Percentiles rank a stretch among this genome's conserved stretches.
phyloP scores from a whole-genome alignment of 2,329 filamentous ascomycete species.

The Plenodomus lindquistii region DNA sequence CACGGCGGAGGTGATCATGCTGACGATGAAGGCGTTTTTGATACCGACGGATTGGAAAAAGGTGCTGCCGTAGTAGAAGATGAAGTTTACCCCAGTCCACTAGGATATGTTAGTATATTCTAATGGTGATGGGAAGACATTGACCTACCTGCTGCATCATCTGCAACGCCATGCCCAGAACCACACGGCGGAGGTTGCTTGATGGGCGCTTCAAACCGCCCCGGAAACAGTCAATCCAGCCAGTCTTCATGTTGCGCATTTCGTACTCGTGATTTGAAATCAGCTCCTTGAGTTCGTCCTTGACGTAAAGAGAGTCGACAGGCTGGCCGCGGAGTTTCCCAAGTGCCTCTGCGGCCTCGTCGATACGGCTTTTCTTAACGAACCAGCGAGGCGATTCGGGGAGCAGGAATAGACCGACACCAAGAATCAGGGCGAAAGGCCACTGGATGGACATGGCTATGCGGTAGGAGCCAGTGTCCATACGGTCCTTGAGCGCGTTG shows the following conservation, averaged over 20 bases:
- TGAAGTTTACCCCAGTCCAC: neutral
- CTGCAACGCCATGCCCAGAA: conserved; percentile 53
- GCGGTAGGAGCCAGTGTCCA: conserved; percentile 67
- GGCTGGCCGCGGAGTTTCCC: conserved; percentile 74
- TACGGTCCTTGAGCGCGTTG: conserved; percentile 68
- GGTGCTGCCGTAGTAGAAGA: conserved; percentile 65
- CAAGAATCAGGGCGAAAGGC: conserved; percentile 77
- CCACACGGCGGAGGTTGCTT: conserved; percentile 54
- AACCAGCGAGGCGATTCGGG: conserved; percentile 86
- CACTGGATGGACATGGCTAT: conserved; percentile 83
- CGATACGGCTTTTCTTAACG: conserved; percentile 75
- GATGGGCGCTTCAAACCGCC: conserved; percentile 56
- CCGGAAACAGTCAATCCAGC: conserved; percentile 69
- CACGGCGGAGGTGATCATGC: conserved; percentile 83
- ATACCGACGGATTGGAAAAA: conserved; percentile 83
- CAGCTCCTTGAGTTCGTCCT: conserved; percentile 80
- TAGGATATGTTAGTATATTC: neutral
- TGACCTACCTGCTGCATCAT: conserved; percentile 53
- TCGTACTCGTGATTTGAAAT: conserved; percentile 90
- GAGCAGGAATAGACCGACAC: conserved; percentile 70
- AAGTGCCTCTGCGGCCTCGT: conserved; percentile 65
- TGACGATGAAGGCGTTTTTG: conserved; percentile 77
- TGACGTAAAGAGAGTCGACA: conserved; percentile 72
- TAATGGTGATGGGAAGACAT: neutral
- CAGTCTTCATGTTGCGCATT: conserved; percentile 55